Conservation (phyloP, 164 flowering plant genomes). For the Piper betle region DNA sequence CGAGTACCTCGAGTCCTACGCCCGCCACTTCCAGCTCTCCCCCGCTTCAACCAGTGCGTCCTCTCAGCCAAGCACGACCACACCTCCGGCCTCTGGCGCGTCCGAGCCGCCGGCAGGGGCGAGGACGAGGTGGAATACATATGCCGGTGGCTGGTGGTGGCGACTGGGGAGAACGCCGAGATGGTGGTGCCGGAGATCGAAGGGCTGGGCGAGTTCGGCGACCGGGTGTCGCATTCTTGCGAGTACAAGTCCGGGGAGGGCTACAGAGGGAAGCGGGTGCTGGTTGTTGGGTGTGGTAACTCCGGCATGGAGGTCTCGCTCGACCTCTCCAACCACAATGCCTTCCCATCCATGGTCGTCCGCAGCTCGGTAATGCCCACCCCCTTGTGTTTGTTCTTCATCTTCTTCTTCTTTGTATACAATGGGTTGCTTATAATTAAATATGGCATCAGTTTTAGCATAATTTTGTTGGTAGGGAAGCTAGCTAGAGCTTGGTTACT, state of each 20-base stretch:
- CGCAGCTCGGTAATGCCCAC: slow-evolving; percentile 45
- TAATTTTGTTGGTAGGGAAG: no score
- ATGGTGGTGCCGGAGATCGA: slow-evolving; percentile 47
- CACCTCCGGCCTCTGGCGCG: slow-evolving; percentile 61
- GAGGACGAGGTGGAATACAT: slow-evolving; percentile 44
- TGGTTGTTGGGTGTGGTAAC: slow-evolving; percentile 79
- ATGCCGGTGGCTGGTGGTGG: slow-evolving; percentile 67
- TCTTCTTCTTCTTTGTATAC: no score
- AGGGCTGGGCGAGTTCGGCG: slow-evolving; percentile 42
- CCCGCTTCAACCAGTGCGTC: slow-evolving; percentile 60
- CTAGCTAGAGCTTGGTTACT: no score
- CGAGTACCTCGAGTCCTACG: slow-evolving; percentile 57
- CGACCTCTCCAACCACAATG: slow-evolving; percentile 66
- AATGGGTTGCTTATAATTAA: no score
- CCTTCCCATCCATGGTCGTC: slow-evolving; percentile 53
- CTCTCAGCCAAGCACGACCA: slow-evolving; percentile 58
- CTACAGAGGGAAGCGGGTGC: slow-evolving; percentile 36
- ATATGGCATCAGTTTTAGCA: no score
- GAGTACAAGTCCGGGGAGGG: slow-evolving; percentile 51
- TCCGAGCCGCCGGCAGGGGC: slow-evolving; percentile 20
- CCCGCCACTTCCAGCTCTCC: slow-evolving; percentile 38
- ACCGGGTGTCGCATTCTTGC: slow-evolving; percentile 39
- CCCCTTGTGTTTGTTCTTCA: no score
- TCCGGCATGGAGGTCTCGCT: slow-evolving; percentile 81
- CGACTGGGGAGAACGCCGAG: slow-evolving; percentile 83